phyloP scores from a whole-genome alignment of 1,139 yeast species.

The Candida tetrigidarum region DNA sequence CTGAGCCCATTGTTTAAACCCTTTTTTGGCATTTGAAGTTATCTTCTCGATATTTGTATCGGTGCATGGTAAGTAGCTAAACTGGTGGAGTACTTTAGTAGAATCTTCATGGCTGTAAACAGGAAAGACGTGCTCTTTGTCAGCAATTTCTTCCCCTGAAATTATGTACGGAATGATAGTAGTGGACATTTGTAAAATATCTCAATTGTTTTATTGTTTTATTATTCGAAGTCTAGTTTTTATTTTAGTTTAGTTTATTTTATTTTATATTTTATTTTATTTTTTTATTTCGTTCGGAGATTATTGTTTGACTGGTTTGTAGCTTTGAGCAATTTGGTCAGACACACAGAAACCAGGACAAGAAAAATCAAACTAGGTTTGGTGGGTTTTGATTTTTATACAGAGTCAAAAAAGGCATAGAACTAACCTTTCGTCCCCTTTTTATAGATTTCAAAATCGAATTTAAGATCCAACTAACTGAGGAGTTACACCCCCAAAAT shows the following conservation, averaged over 20 bases:
- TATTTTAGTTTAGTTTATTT: not conserved
- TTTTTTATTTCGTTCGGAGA: too few relatives aligned
- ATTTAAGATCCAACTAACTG: too few relatives aligned
- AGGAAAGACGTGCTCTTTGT: conserved; percentile 14
- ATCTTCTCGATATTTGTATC: conserved; percentile 10
- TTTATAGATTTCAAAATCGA: too few relatives aligned
- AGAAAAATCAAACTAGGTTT: too few relatives aligned
- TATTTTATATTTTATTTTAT: too few relatives aligned
- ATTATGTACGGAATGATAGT: conserved; percentile 22
- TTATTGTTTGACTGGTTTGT: too few relatives aligned
- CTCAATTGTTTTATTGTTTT: not conserved
- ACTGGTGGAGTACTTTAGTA: conserved; percentile 17
- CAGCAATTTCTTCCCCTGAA: conserved; percentile 22
- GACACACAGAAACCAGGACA: too few relatives aligned
- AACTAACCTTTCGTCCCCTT: too few relatives aligned
- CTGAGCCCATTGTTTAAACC: conserved; percentile 33
- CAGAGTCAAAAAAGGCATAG: too few relatives aligned
- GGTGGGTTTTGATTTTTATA: too few relatives aligned
- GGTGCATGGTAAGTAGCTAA: conserved; percentile 15
- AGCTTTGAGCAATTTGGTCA: too few relatives aligned
- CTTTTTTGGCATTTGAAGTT: conserved; percentile 23
- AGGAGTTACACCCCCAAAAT: too few relatives aligned
- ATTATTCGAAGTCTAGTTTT: not conserved
- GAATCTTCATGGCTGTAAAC: conserved; percentile 19
- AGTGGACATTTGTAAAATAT: not conserved